Conservation (phyloP, 768 basidiomycete species). For the Trichaptum fuscoviolaceum region DNA sequence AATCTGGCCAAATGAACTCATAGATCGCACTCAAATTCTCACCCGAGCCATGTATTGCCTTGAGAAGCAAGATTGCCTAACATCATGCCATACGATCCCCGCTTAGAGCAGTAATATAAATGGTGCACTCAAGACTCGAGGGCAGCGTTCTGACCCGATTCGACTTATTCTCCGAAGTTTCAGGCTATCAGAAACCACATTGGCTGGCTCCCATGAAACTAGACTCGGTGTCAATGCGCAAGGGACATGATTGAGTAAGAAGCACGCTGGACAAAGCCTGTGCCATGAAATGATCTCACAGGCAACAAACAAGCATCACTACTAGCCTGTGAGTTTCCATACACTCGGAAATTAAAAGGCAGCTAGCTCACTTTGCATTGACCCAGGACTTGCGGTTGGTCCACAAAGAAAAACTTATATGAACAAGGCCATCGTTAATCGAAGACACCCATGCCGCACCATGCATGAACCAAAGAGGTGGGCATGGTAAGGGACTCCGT, state of each 20-base stretch:
- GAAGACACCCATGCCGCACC: background rate
- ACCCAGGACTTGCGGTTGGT: background rate
- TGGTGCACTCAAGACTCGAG: background rate
- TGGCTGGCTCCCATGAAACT: background rate
- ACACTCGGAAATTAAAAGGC: background rate
- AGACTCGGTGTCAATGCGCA: background rate
- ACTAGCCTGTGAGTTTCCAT: background rate
- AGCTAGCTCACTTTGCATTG: background rate
- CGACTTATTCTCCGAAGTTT: conserved; percentile 1
- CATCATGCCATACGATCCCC: background rate
- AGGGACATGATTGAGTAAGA: background rate
- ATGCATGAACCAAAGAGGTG: background rate
- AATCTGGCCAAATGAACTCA: background rate
- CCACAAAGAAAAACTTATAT: background rate
- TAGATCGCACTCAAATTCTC: background rate
- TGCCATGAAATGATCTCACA: background rate
- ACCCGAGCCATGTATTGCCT: background rate
- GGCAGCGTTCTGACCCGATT: background rate
- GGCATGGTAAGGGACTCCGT: background rate
- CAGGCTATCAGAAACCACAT: background rate
- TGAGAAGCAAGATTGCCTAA: background rate
- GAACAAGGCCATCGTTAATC: background rate
- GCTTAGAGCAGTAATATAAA: background rate
- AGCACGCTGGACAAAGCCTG: background rate
- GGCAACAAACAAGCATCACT: background rate